A percentile compares a stretch with the other conserved stretches of the same genome.
These are phyloP conservation scores for Fusarium armeniacum DNA, from an alignment of 2,329 filamentous ascomycete species.

Conservation along the genomic window DNA sequence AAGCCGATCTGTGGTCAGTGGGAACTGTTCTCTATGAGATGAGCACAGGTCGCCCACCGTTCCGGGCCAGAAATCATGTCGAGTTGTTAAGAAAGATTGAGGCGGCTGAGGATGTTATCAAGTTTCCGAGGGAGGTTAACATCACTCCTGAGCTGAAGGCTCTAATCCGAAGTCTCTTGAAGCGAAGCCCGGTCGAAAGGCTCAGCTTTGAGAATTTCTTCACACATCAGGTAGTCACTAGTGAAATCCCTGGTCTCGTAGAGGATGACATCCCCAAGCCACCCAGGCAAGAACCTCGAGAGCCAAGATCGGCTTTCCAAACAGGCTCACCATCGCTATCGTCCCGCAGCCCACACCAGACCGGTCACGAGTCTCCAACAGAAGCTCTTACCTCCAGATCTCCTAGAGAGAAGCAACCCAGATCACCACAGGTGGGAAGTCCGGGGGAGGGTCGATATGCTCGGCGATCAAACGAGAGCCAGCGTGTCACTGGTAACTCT, in stretches of 20 bases:
- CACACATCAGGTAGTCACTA: slow-evolving; percentile 76
- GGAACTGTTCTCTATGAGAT: slow-evolving; percentile 97
- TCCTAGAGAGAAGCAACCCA: slow-evolving; percentile 59
- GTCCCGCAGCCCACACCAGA: slow-evolving; percentile 54
- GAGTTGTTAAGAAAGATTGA: slow-evolving; percentile 94
- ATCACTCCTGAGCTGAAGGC: slow-evolving; percentile 83
- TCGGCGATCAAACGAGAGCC: slow-evolving; percentile 48
- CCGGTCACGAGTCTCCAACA: slow-evolving; percentile 55
- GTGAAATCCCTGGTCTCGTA: slow-evolving; percentile 83
- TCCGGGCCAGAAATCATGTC: slow-evolving; percentile 93
- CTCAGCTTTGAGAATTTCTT: slow-evolving; percentile 92
- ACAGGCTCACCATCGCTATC: slow-evolving; percentile 50
- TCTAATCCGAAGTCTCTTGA: slow-evolving; percentile 84
- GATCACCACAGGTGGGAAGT: slow-evolving; percentile 61
- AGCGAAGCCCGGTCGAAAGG: slow-evolving; percentile 86
- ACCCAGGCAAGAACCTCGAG: slow-evolving; percentile 56
- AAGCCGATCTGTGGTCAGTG: slow-evolving; percentile 97
- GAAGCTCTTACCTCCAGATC: slow-evolving; percentile 56
- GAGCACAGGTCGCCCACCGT: slow-evolving; percentile 90
- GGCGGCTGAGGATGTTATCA: slow-evolving; percentile 85
- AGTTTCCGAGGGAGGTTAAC: slow-evolving; percentile 79
- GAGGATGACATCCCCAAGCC: slow-evolving; percentile 77
- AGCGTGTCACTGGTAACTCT: slow-evolving; percentile 57
- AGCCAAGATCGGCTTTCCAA: slow-evolving; percentile 55
- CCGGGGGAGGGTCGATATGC: slow-evolving; percentile 57